Conservation (phyloP, 2,329 filamentous ascomycete genomes). For the Trichoderma guizhouense region DNA sequence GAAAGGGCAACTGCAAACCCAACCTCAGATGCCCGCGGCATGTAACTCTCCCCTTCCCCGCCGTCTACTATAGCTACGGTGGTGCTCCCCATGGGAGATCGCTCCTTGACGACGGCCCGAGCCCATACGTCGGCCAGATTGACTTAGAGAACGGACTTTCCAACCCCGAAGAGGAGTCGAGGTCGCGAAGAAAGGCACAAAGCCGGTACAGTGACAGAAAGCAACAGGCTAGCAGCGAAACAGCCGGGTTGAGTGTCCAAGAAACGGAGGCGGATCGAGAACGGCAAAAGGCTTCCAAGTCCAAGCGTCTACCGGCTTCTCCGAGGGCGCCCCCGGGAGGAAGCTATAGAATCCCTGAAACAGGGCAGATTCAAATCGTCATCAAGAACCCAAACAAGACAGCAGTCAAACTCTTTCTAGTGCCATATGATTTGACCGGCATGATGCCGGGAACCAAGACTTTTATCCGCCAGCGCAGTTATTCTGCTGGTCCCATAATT, state of each 20-base stretch:
- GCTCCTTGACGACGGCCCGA: slow-evolving; percentile 78
- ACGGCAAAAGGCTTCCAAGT: slow-evolving; percentile 29
- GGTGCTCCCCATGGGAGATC: slow-evolving; percentile 61
- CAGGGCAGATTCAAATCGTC: slow-evolving; percentile 92
- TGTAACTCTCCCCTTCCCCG: slow-evolving; percentile 85
- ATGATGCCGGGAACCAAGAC: slow-evolving; percentile 96
- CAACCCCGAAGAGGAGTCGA: slow-evolving; percentile 46
- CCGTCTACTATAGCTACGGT: slow-evolving; percentile 92
- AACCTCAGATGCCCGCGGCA: slow-evolving; percentile 84
- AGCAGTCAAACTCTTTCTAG: slow-evolving; percentile 89
- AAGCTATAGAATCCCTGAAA: slow-evolving; percentile 88
- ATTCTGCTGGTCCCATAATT: slow-evolving; percentile 81
- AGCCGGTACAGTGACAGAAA: slow-evolving; percentile 41
- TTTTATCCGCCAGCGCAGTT: slow-evolving; percentile 90
- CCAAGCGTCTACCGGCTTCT: slow-evolving; percentile 53
- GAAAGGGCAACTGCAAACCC: slow-evolving; percentile 82
- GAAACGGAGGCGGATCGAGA: slow-evolving; percentile 22
- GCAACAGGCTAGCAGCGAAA: slow-evolving; percentile 24
- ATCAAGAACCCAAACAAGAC: slow-evolving; percentile 99
- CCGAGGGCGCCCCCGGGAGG: slow-evolving; percentile 70
- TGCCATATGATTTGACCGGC: slow-evolving; percentile 86
- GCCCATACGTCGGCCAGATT: slow-evolving; percentile 90
- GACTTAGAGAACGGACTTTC: slow-evolving; percentile 80
- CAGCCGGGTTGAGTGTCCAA: slow-evolving; percentile 19
- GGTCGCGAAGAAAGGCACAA: slow-evolving; percentile 48